These are phyloP conservation scores for Lecanosticta acicola DNA, from an alignment of 2,329 filamentous ascomycete genomes.

Conservation along the genomic window DNA sequence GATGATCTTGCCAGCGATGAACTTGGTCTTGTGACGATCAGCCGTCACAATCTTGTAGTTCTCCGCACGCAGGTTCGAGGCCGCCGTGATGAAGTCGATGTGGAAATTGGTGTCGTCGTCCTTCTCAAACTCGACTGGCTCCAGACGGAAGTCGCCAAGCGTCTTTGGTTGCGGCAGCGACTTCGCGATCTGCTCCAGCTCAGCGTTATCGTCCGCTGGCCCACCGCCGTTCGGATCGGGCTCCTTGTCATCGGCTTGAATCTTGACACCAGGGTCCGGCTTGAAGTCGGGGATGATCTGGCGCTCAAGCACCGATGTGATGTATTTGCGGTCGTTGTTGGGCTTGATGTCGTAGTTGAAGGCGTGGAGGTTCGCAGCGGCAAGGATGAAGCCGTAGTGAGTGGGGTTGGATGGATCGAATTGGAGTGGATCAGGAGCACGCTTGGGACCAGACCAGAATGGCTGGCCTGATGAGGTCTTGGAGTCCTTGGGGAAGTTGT, in stretches of 20 bases:
- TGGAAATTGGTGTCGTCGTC: conserved; percentile 97
- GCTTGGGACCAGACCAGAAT: conserved; percentile 98
- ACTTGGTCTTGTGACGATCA: conserved; percentile 97
- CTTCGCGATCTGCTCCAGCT: conserved; percentile 65
- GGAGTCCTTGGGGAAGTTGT: conserved; percentile 95
- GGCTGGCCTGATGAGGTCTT: conserved; percentile 79
- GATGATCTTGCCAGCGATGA: conserved; percentile 99
- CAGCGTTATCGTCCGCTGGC: conserved; percentile 62
- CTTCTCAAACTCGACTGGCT: conserved; percentile 95
- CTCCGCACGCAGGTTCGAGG: conserved; percentile 90
- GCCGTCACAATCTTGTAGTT: conserved; percentile 96
- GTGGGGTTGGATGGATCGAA: conserved; percentile 81
- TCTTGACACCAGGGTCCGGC: conserved; percentile 86
- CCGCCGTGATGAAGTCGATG: conserved; percentile 97
- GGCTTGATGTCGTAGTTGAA: conserved; percentile 95
- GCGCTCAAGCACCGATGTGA: conserved; percentile 74
- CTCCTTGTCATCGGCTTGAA: conserved; percentile 92
- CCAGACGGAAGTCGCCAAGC: conserved; percentile 80
- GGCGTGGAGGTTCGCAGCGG: conserved; percentile 85
- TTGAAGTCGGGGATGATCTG: conserved; percentile 95
- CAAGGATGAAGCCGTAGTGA: conserved; percentile 81
- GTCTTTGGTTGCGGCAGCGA: conserved; percentile 72
- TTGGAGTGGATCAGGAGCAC: conserved; percentile 83
- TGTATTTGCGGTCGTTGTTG: conserved; percentile 60
- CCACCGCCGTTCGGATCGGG: conserved; percentile 73